Percentiles rank a stretch among this genome's conserved stretches.
Conservation (phyloP, 768 basidiomycete genomes). For the Leccinum disarticulatum region DNA sequence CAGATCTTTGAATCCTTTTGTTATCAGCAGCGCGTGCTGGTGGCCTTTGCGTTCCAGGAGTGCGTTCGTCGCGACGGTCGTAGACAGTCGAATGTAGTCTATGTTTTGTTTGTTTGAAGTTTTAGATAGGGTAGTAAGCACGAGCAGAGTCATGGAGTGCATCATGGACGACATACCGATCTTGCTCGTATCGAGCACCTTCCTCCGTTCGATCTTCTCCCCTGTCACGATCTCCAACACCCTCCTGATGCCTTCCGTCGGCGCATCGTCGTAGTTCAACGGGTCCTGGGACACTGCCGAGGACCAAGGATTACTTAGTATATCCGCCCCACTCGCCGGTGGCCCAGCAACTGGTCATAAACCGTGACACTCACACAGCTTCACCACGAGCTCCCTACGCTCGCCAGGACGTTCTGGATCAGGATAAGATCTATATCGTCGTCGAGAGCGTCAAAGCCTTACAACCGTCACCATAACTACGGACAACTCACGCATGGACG, state of each 20-base stretch:
- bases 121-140: neutral
- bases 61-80: slow-evolving; percentile 96
- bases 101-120: neutral
- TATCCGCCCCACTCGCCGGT: neutral
- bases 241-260: slow-evolving; percentile 89
- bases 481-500: slow-evolving; percentile 65
- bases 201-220: slow-evolving; percentile 62
- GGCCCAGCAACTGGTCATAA: neutral
- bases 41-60: slow-evolving; percentile 93
- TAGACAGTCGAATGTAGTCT: slow-evolving; percentile 92
- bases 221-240: slow-evolving; percentile 79
- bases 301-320: neutral
- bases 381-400: slow-evolving; percentile 83
- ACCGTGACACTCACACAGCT: slow-evolving; percentile 58
- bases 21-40: slow-evolving; percentile 87
- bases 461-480: neutral
- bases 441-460: neutral
- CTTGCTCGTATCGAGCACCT: slow-evolving; percentile 70
- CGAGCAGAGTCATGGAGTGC: too few species aligned
- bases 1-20: slow-evolving; percentile 88
- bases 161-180: slow-evolving; percentile 53
- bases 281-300: slow-evolving; percentile 83
- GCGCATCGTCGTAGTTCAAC: slow-evolving; percentile 85
- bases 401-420: slow-evolving; percentile 60
- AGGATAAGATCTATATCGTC: slow-evolving; percentile 59